Conservation (phyloP, 805 yeast species). For the Kazachstania bromeliacearum region DNA sequence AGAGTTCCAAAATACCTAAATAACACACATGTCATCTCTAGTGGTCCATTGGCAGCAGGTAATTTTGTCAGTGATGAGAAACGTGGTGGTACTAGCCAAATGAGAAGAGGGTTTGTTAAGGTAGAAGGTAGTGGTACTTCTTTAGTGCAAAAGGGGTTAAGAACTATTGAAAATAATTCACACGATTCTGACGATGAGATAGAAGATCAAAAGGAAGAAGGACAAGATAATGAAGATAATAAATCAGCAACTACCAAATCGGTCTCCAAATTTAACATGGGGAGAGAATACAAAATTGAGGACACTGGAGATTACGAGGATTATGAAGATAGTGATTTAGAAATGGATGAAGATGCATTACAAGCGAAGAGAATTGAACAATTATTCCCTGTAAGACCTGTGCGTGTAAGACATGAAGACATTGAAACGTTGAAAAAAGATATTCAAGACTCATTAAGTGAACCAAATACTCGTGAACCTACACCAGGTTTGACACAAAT, state of each 20-base stretch:
- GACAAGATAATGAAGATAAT: slow-evolving; percentile 30
- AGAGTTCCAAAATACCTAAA: slow-evolving; percentile 25
- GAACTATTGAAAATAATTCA: slow-evolving; percentile 20
- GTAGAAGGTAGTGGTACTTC: slow-evolving; percentile 8
- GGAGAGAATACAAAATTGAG: slow-evolving; percentile 43
- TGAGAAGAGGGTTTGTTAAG: slow-evolving; percentile 4
- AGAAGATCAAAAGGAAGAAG: slow-evolving; percentile 24
- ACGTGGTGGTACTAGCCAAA: slow-evolving; percentile 8
- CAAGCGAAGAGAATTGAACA: slow-evolving; percentile 23
- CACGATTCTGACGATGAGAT: slow-evolving; percentile 33
- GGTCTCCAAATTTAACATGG: slow-evolving; percentile 50
- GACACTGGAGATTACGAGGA: slow-evolving; percentile 15
- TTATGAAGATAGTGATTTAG: slow-evolving; percentile 14
- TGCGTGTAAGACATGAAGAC: slow-evolving; percentile 40
- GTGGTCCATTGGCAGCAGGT: slow-evolving; percentile 70
- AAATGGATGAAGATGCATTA: slow-evolving; percentile 19
- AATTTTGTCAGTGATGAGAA: slow-evolving; percentile 26
- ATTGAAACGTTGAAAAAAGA: slow-evolving; percentile 28
- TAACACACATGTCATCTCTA: slow-evolving; percentile 52
- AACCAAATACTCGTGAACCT: slow-evolving; percentile 19
- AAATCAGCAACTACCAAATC: slow-evolving; percentile 9
- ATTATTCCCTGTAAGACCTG: slow-evolving; percentile 64
- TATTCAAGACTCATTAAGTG: slow-evolving; percentile 23
- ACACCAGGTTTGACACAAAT: slow-evolving; percentile 18
- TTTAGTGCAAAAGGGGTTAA: slow-evolving; percentile 19